phyloP scores from a whole-genome alignment of 176 grass and related monocot species.

The Oryza punctata region DNA sequence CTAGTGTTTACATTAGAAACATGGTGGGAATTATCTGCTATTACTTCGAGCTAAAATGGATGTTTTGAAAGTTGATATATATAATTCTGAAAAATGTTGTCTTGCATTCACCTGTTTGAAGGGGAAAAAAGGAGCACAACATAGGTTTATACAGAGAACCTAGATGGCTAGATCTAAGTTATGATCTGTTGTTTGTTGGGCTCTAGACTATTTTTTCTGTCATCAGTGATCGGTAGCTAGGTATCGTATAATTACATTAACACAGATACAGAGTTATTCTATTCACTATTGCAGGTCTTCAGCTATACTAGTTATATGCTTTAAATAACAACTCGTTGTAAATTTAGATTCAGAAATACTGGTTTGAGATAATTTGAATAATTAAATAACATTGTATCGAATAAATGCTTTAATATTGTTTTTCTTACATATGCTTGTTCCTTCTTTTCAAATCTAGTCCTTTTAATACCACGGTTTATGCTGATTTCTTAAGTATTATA shows the following conservation, averaged over 20 bases:
- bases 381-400: background rate
- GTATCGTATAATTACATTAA: background rate
- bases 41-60: background rate
- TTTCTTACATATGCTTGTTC: background rate
- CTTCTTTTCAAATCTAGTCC: background rate
- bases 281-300: slow-evolving; percentile 6
- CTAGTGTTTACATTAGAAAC: slow-evolving; percentile 3
- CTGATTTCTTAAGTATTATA: background rate
- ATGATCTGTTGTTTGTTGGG: background rate
- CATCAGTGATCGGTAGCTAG: background rate
- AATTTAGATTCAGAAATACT: background rate
- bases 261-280: background rate
- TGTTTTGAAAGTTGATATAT: background rate
- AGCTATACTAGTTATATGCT: slow-evolving; percentile 13
- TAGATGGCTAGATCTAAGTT: background rate
- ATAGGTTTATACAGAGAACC: background rate
- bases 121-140: background rate
- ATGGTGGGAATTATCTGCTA: background rate
- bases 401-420: background rate
- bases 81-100: background rate
- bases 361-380: background rate
- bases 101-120: slow-evolving; percentile 20
- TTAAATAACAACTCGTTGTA: slow-evolving; percentile 5
- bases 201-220: background rate
- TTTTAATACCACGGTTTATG: background rate